Conservation (phyloP, 2,329 filamentous ascomycete genomes). For the Penicillium frequentans region DNA sequence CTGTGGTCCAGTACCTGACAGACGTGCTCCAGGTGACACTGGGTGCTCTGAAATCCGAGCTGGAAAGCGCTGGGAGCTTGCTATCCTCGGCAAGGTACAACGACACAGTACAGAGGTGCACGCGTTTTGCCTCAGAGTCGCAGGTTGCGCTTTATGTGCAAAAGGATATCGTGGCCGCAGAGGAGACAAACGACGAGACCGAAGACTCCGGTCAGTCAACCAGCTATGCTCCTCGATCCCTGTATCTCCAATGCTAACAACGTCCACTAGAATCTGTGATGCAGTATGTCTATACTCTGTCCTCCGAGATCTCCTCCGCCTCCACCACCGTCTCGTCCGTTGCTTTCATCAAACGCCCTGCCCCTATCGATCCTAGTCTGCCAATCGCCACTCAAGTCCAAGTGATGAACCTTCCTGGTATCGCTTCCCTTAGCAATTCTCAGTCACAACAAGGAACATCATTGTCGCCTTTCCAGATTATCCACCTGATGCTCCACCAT, state of each 20-base stretch:
- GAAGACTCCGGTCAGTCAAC: slow-evolving; percentile 42
- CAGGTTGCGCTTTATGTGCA: slow-evolving; percentile 89
- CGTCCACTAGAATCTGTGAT: slow-evolving; percentile 26
- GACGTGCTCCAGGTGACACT: slow-evolving; percentile 71
- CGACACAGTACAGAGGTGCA: slow-evolving; percentile 84
- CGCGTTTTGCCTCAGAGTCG: slow-evolving; percentile 83
- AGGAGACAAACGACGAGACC: slow-evolving; percentile 44
- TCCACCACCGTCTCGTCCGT: slow-evolving; percentile 82
- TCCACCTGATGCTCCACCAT: slow-evolving; percentile 89
- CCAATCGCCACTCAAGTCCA: slow-evolving; percentile 87
- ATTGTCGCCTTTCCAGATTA: slow-evolving; percentile 83
- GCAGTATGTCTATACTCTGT: slow-evolving; percentile 73
- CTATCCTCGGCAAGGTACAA: slow-evolving; percentile 69
- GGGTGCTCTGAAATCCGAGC: slow-evolving; percentile 72
- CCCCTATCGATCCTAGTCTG: slow-evolving; percentile 78
- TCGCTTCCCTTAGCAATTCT: slow-evolving; percentile 66
- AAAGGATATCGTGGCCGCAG: slow-evolving; percentile 65
- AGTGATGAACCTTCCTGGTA: slow-evolving; percentile 86
- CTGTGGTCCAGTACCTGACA: slow-evolving; percentile 70
- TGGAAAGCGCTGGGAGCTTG: slow-evolving; percentile 78
- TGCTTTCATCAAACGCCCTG: slow-evolving; percentile 84
- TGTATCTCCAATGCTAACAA: slow-evolving; percentile 5
- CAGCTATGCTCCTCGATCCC: not conserved
- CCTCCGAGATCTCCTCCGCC: slow-evolving; percentile 73
- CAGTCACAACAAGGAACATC: slow-evolving; percentile 69